These are phyloP conservation scores for Uronychia setigera DNA, from an alignment of 73 alveolate species.

Conservation along the genomic window DNA sequence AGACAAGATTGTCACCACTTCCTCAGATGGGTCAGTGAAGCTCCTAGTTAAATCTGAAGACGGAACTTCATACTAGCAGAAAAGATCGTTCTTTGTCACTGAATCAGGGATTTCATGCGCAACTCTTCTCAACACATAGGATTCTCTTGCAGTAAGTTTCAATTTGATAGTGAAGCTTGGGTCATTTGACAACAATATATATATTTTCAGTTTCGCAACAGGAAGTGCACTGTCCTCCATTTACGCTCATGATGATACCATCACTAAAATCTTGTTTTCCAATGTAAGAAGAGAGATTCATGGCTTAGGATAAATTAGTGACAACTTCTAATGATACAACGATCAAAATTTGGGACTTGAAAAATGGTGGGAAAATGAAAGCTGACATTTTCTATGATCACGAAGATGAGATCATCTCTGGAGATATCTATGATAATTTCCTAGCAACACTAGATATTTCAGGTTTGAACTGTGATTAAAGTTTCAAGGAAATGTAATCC, in stretches of 20 bases:
- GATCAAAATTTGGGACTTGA: slow-evolving; percentile 62
- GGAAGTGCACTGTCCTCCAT: slow-evolving; percentile 48
- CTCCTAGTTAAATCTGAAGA: slow-evolving; percentile 36
- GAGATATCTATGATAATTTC: slow-evolving; percentile 19
- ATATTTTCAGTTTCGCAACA: slow-evolving; percentile 50
- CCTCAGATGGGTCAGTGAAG: slow-evolving; percentile 48
- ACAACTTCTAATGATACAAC: slow-evolving; percentile 58
- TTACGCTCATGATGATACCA: slow-evolving; percentile 73
- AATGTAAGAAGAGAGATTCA: slow-evolving; percentile 6
- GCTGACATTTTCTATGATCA: slow-evolving; percentile 61
- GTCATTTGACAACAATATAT: slow-evolving; percentile 50
- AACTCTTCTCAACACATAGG: slow-evolving; percentile 45
- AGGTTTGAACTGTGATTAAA: not conserved
- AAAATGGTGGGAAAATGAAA: slow-evolving; percentile 14
- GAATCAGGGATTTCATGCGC: slow-evolving; percentile 54
- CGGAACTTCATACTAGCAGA: not conserved
- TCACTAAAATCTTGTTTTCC: slow-evolving; percentile 32
- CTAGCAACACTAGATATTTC: slow-evolving; percentile 1
- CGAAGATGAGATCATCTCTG: slow-evolving; percentile 61
- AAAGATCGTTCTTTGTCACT: slow-evolving; percentile 60
- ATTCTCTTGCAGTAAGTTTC: slow-evolving; percentile 49
- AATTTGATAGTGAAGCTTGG: slow-evolving; percentile 12
- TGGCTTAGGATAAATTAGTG: slow-evolving; percentile 27
- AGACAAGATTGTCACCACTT: slow-evolving; percentile 19
- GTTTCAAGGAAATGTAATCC: not conserved